Evolutionary conservation across 2,329 filamentous ascomycete species (phyloP).

Genomic region (Sporothrix pseudoabietina): DNA sequence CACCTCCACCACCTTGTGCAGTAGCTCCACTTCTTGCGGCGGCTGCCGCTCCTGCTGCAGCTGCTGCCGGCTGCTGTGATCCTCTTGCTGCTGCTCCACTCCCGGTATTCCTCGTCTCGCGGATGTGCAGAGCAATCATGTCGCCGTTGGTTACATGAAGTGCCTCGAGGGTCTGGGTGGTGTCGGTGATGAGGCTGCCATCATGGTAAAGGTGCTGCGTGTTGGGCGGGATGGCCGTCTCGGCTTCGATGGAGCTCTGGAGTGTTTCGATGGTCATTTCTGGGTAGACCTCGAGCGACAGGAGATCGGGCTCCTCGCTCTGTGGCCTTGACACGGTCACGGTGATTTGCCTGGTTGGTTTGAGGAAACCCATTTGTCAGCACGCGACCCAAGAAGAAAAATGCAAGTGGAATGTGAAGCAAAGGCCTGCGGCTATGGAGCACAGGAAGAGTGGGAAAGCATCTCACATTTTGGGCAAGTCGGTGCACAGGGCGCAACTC

Average conservation of each 20-base stretch:
- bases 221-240: conserved; percentile 70
- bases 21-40: conserved; percentile 38
- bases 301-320: conserved; percentile 70
- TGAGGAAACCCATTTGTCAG: neutral
- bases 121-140: conserved; percentile 85
- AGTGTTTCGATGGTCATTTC: conserved; percentile 83
- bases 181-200: conserved; percentile 75
- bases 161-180: conserved; percentile 78
- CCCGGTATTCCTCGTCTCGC: conserved; percentile 44
- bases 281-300: conserved; percentile 78
- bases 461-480: conserved; percentile 28
- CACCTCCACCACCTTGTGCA: conserved; percentile 34
- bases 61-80: conserved; percentile 49
- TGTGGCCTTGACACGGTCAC: conserved; percentile 79
- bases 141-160: conserved; percentile 83
- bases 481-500: neutral
- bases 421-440: neutral
- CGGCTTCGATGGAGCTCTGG: conserved; percentile 84
- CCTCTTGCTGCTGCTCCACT: neutral
- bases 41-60: conserved; percentile 38
- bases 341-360: conserved; percentile 72
- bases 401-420: neutral
- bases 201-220: conserved; percentile 90
- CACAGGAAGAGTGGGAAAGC: neutral
- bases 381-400: neutral